Percentiles rank a stretch among this genome's conserved stretches.
Conservation (phyloP, 805 yeast genomes). For the Yamadazyma laniorum region DNA sequence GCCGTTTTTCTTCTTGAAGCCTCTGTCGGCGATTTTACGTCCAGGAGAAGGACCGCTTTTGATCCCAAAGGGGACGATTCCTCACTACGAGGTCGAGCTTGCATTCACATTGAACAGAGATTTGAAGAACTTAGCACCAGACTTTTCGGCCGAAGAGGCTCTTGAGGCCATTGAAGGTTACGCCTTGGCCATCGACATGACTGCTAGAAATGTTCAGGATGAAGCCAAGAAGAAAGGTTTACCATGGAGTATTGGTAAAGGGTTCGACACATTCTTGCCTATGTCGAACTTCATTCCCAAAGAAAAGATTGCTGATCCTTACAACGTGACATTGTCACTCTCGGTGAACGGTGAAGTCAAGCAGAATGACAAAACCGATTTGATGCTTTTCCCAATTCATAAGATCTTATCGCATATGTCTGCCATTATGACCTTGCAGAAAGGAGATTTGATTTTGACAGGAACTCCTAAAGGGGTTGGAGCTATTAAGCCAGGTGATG, state of each 20-base stretch:
- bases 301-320: slow-evolving; percentile 64
- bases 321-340: slow-evolving; percentile 60
- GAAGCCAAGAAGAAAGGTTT: slow-evolving; percentile 91
- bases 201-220: slow-evolving; percentile 94
- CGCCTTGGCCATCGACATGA: slow-evolving; percentile 87
- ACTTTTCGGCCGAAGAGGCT: slow-evolving; percentile 65
- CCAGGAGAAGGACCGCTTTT: slow-evolving; percentile 68
- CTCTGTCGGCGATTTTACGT: slow-evolving; percentile 70
- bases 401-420: slow-evolving; percentile 78
- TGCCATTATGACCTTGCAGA: slow-evolving; percentile 83
- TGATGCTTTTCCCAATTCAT: slow-evolving; percentile 89
- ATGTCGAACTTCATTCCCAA: slow-evolving; percentile 73
- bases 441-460: slow-evolving; percentile 88
- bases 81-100: slow-evolving; percentile 92
- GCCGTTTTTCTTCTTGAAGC: slow-evolving; percentile 93
- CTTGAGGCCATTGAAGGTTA: slow-evolving; percentile 80
- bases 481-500: slow-evolving; percentile 72
- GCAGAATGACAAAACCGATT: slow-evolving; percentile 72
- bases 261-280: slow-evolving; percentile 95
- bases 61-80: slow-evolving; percentile 77
- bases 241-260: slow-evolving; percentile 97
- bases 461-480: slow-evolving; percentile 99
- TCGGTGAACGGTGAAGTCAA: slow-evolving; percentile 66
- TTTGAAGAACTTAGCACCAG: slow-evolving; percentile 59
- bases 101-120: slow-evolving; percentile 71